Evolutionary conservation across 2,329 filamentous ascomycete species (phyloP), one percentile per base, ranked within the genome.

Genomic region (Xylariaceae sp.): DNA sequence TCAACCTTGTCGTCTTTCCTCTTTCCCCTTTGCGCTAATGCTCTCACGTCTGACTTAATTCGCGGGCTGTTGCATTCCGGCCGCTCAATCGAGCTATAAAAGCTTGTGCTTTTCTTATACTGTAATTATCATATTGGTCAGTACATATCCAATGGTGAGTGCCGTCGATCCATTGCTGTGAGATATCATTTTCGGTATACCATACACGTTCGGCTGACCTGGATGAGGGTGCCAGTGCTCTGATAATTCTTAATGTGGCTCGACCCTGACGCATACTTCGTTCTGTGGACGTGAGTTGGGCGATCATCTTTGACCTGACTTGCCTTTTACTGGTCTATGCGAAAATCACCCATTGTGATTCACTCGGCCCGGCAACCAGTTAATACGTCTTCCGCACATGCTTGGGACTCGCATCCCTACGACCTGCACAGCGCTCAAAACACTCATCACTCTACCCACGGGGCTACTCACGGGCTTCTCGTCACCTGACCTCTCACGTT

Each of bases 51-150:
- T 51, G 9, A 47, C 41, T 67, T 66, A 31, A 61, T 57, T 31
- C 26, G 32, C 26, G 34, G 35, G 4, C 62, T 55, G 19, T 54
- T 56, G 47, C 43, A 53, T 55, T 43, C 54, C 57, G 62, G 62
- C 50, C 44, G 64, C 63, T 62, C 65, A 61, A 68, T 65, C 67
- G 58, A 59, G 60, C 57, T 61, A 60, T 64, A 52, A 57, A 50
- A 55, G 19, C 41, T 55, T 65, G 59, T 60, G 64, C 61, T 64
- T 61, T 64, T 58, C 61, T 57, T 67, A 65, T 64, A 50, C 67
- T 72, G 70, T 73, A 19, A 19, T 19, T 19, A 72, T 68, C 67
- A 73, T 74, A 73, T 72, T 72, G 71, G 72, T 73, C 66, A 72
- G 72, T 72, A 56, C 44, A 61, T 64, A 57, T 68, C 68, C 64